Evolutionary conservation across 306 rosid species (phyloP).

Genomic region (Glycine soja): DNA sequence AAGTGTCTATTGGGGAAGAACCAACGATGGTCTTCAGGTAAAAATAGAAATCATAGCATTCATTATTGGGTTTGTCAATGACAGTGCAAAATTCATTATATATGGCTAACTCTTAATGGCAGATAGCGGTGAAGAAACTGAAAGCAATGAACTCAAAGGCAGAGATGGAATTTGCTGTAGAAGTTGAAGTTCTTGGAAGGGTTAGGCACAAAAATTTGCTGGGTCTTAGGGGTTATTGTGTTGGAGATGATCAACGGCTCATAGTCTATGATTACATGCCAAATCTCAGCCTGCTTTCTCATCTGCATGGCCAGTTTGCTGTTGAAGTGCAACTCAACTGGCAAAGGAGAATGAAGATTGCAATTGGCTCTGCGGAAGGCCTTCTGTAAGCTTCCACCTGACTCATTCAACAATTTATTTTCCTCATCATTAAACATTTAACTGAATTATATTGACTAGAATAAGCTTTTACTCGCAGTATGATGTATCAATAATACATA

Average conservation of each 20-base stretch:
- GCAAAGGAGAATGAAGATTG: constrained; percentile 80
- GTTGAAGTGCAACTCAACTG: constrained; percentile 70
- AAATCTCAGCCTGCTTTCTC: constrained; percentile 88
- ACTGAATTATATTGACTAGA: background rate
- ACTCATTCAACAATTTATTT: background rate
- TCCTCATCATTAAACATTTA: background rate
- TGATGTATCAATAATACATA: background rate
- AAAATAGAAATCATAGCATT: background rate
- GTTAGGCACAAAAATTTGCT: constrained; percentile 87
- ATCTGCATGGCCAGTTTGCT: constrained; percentile 82
- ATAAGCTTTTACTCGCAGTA: background rate
- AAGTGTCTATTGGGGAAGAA: constrained; percentile 86
- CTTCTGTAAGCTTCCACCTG: constrained; percentile 62
- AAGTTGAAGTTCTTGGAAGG: constrained; percentile 94
- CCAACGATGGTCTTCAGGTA: constrained; percentile 80
- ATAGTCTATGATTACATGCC: constrained; percentile 96
- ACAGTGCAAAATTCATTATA: background rate
- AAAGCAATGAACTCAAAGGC: constrained; percentile 89
- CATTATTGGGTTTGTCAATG: background rate
- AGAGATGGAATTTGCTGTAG: constrained; percentile 95
- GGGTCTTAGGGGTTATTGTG: constrained; percentile 84
- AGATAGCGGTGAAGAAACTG: constrained; percentile 95
- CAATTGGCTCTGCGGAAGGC: constrained; percentile 88
- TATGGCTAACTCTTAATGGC: background rate
- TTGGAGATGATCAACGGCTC: constrained; percentile 79